phyloP scores from a whole-genome alignment of 805 yeast genomes.

The Monosporozyma yasuniensis region DNA sequence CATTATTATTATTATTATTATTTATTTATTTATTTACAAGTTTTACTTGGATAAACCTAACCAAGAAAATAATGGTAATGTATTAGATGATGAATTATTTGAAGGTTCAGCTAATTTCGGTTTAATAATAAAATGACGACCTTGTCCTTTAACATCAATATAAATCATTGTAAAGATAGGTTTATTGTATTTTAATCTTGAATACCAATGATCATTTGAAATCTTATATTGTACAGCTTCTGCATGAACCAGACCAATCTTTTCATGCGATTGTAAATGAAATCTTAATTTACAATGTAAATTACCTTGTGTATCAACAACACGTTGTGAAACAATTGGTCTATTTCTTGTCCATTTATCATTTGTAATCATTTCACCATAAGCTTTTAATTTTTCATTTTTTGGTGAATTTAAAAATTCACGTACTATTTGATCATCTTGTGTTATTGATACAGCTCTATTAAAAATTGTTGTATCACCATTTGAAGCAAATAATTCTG shows the following conservation, averaged over 20 bases:
- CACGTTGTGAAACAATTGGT: conserved; percentile 60
- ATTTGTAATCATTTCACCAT: conserved; percentile 57
- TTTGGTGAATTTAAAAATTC: conserved; percentile 44
- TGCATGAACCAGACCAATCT: conserved; percentile 61
- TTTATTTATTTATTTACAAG: no score
- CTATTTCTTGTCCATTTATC: conserved; percentile 85
- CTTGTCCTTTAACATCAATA: conserved; percentile 64
- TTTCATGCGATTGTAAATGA: conserved; percentile 65
- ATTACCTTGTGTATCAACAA: conserved; percentile 64
- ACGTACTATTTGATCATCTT: conserved; percentile 55
- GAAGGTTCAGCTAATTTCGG: conserved; percentile 38
- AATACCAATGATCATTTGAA: background rate
- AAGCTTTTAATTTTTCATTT: conserved; percentile 65
- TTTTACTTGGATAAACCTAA: background rate
- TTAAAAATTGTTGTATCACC: conserved; percentile 89
- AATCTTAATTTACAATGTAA: conserved; percentile 79
- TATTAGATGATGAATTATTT: background rate
- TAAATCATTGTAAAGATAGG: conserved; percentile 67
- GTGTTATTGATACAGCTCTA: conserved; percentile 69
- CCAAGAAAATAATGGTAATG: background rate
- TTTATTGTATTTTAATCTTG: conserved; percentile 42
- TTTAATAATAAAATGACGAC: conserved; percentile 59
- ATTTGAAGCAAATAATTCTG: conserved; percentile 77
- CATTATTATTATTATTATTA: background rate
- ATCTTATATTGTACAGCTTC: conserved; percentile 42